A percentile compares a stretch with the other conserved stretches of the same genome.
These are phyloP conservation scores for Cucurbitaria berberidis DNA, from an alignment of 2,329 filamentous ascomycete species.

Conservation along the genomic window DNA sequence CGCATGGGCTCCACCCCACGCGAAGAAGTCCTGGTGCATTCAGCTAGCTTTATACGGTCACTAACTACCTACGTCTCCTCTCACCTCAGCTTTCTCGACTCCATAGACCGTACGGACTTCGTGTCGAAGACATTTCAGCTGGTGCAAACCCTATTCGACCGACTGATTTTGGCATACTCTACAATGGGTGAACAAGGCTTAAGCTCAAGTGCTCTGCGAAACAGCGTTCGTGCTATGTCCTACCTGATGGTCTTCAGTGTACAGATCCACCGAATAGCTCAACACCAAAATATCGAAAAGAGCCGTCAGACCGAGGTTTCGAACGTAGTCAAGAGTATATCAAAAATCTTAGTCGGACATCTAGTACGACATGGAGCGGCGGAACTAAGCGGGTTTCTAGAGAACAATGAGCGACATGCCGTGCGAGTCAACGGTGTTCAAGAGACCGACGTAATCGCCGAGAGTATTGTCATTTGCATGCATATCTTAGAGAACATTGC, in stretches of 20 bases:
- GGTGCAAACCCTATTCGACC: constrained; percentile 44
- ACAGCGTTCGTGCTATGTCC: constrained; percentile 27
- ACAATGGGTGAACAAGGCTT: not conserved
- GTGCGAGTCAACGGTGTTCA: constrained; percentile 57
- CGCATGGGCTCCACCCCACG: not conserved
- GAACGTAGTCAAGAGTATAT: constrained; percentile 42
- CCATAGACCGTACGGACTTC: constrained; percentile 59
- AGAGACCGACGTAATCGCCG: constrained; percentile 51
- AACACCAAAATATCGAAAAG: constrained; percentile 28
- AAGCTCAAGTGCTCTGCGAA: not conserved
- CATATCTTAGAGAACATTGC: constrained; percentile 49
- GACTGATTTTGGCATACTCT: constrained; percentile 22
- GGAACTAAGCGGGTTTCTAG: constrained; percentile 53
- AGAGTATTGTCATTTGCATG: constrained; percentile 56
- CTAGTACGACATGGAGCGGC: constrained; percentile 42
- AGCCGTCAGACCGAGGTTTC: constrained; percentile 24
- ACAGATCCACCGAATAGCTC: constrained; percentile 42
- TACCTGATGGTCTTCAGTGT: constrained; percentile 37
- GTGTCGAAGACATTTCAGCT: constrained; percentile 52
- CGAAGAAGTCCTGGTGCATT: constrained; percentile 7
- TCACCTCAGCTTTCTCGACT: constrained; percentile 60
- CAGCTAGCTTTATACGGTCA: constrained; percentile 49
- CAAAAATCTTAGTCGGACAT: constrained; percentile 47
- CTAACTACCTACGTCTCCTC: constrained; percentile 58
- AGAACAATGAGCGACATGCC: constrained; percentile 51